Percentiles rank a stretch among this genome's conserved stretches.
Evolutionary conservation across 495 filamentous ascomycete genomes (phyloP).

Genomic region (Neurospora intermedia): DNA sequence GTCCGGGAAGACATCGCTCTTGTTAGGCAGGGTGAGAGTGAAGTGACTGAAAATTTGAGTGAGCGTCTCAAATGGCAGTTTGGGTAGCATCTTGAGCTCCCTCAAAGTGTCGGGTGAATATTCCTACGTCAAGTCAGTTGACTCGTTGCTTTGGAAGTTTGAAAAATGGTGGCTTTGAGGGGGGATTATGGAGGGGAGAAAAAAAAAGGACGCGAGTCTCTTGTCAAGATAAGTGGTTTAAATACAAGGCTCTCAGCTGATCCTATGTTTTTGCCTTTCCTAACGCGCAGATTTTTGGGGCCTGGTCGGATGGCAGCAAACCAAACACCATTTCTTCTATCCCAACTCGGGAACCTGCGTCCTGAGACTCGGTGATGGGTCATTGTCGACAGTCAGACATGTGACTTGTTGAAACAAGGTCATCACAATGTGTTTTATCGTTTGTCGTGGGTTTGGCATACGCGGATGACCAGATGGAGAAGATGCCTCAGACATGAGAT

Average conservation of each 20-base stretch:
- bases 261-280: not conserved
- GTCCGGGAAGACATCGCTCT: too few species aligned
- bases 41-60: not conserved
- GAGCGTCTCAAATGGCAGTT: not conserved
- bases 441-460: not conserved
- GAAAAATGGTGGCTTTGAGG: too few species aligned
- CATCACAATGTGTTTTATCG: not conserved
- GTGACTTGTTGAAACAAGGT: not conserved
- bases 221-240: not conserved
- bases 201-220: not conserved
- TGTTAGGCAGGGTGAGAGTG: not conserved
- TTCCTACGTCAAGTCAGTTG: not conserved
- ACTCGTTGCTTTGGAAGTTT: too few species aligned
- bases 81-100: not conserved
- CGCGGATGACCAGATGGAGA: not conserved
- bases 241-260: not conserved
- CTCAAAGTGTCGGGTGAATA: not conserved
- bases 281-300: not conserved
- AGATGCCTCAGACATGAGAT: too few species aligned
- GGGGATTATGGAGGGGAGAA: too few species aligned
- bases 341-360: not conserved
- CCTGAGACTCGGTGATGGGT: not conserved
- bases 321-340: not conserved
- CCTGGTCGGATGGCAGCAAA: not conserved
- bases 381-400: not conserved